Evolutionary conservation across 768 basidiomycete genomes (phyloP), one percentile per base, ranked within the genome.

Genomic region (Podaxis carcinomalis): DNA sequence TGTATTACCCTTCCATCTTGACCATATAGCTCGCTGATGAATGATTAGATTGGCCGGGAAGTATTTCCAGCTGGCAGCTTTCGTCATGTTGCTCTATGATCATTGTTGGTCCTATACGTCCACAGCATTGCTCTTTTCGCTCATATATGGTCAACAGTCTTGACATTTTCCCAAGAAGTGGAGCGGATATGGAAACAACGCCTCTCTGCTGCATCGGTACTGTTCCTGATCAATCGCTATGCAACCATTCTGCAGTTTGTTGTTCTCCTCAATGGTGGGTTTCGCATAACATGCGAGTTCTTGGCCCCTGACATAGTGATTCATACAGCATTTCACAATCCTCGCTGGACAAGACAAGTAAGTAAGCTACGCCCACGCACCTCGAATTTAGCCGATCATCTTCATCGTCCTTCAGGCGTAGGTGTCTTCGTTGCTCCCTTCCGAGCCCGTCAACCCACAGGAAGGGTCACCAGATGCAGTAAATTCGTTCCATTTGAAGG

Each of bases 141-240:
- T 21, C 27, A 27, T 19, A 21, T 53, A 16, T 25, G 16, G 11
- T 16, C 37, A 5, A 21, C 23, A 64, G 63, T 51, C 37, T 32
- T 64, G 32, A 64, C 59, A 27, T 61, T 64, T 19, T 42, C 19
- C 13, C 56, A 58, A 53, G 63, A 64, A 72, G 68, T 72, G 42
- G 69, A 71, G 14, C 63, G 70, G 5, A 68, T 74, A 6, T 74
- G 73, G 73, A 67, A 66, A 46, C 64, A 54, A 39, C 68, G 61
- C 51, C 32, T 71, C 5, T 68, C 68, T 7, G 67, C 66, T 1
- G 70, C 64, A 2, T 64, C 68, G 0, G 40, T 71, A n/a, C 63
- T 74, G n/a, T 74, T 72, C 62, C 54, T 72, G 5, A 56, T 74
- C 21, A 73, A 72, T 56, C 68, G 73, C 16, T 74, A 73, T 62